These are phyloP conservation scores for Mesotaenium endlicherianum DNA, from an alignment of 139 green algal genomes.

Conservation along the genomic window DNA sequence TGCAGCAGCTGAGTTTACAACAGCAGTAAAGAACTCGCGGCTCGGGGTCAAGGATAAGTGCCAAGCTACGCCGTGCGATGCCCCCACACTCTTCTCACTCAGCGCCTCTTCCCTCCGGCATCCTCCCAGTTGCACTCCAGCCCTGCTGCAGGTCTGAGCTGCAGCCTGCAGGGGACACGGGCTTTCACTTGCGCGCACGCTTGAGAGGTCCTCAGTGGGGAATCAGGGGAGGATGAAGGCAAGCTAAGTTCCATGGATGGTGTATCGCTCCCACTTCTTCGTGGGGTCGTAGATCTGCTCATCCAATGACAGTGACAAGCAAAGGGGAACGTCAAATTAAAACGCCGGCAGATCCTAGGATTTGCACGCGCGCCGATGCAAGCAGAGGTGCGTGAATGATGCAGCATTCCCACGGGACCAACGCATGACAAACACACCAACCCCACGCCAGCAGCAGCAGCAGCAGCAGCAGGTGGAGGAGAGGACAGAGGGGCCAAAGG, in stretches of 20 bases:
- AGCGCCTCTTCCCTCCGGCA: no score
- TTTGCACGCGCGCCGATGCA: not conserved
- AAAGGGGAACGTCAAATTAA: not conserved
- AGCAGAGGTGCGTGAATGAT: not conserved
- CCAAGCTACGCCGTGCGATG: no score
- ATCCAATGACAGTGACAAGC: not conserved
- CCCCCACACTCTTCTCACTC: no score
- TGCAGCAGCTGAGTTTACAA: no score
- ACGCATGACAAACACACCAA: not conserved
- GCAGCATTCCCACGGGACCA: not conserved
- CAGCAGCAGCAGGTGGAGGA: not conserved
- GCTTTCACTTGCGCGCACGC: no score
- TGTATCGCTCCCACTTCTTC: conserved; percentile 41
- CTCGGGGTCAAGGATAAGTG: no score
- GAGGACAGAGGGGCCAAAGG: not conserved
- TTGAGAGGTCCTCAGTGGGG: no score
- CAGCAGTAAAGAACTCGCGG: no score
- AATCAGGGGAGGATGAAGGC: no score
- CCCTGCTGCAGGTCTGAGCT: no score
- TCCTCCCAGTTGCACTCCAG: no score
- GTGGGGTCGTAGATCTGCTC: conserved; percentile 39
- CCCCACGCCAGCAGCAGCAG: not conserved
- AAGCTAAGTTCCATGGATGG: conserved; percentile 19
- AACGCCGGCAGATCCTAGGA: not conserved
- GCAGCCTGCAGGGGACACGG: no score